Evolutionary conservation across 345 rosid species (phyloP).

Genomic region (Lepidium africanum): DNA sequence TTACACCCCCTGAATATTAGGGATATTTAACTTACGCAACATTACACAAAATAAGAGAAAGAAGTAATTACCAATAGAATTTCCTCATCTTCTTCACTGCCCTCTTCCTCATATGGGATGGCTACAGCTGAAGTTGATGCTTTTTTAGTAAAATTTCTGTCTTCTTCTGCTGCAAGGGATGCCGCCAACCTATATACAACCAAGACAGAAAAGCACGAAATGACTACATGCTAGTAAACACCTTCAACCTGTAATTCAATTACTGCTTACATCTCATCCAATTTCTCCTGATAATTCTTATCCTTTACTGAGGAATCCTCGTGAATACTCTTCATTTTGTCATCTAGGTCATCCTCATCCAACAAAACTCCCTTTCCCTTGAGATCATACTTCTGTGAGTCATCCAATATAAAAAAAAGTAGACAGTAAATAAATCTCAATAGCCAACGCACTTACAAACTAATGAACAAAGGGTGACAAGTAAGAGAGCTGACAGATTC

Average conservation of each 20-base stretch:
- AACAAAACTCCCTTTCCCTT: conserved; percentile 41
- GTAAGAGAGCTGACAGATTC: background rate
- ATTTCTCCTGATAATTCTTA: conserved; percentile 39
- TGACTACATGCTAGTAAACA: conserved; percentile 2
- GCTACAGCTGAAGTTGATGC: conserved; percentile 42
- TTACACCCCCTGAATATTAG: background rate
- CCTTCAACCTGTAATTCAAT: background rate
- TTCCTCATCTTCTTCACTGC: conserved; percentile 47
- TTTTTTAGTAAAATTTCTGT: conserved; percentile 11
- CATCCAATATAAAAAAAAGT: background rate
- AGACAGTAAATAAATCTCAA: background rate
- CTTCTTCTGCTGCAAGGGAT: conserved; percentile 55
- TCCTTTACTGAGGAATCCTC: conserved; percentile 17
- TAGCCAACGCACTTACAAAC: background rate
- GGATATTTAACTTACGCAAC: background rate
- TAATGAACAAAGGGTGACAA: background rate
- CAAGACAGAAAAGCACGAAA: conserved; percentile 15
- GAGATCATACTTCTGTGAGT: conserved; percentile 29
- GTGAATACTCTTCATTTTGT: conserved; percentile 3
- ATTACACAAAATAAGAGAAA: background rate
- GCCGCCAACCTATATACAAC: conserved; percentile 57
- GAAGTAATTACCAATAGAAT: conserved; percentile 29
- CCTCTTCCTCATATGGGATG: conserved; percentile 37
- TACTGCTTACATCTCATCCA: conserved; percentile 61
- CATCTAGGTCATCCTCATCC: conserved; percentile 21